Evolutionary conservation across 179 eudicot species (phyloP).

Genomic region (Heliamphora pulchella): DNA sequence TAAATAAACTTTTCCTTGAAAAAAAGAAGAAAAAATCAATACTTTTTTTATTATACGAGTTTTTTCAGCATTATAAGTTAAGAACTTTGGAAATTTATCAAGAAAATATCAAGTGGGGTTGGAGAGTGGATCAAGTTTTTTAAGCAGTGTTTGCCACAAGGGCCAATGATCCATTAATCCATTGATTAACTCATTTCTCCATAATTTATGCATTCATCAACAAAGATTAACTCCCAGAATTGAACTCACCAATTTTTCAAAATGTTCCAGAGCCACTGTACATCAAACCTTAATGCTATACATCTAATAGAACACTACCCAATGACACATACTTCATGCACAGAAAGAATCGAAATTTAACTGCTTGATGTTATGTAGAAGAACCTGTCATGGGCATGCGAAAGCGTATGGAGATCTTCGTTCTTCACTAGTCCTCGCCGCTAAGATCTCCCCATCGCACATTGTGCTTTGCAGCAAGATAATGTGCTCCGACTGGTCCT

Average conservation of each 20-base stretch:
- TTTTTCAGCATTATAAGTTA: no score
- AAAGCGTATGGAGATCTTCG: background rate
- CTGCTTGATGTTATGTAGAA: background rate
- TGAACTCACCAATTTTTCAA: background rate
- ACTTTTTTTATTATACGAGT: no score
- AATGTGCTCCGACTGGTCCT: constrained; percentile 80
- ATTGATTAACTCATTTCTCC: background rate
- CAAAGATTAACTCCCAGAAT: background rate
- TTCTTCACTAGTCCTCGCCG: constrained; percentile 18
- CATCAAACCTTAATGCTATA: background rate
- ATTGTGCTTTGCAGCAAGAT: constrained; percentile 73
- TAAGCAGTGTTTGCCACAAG: background rate
- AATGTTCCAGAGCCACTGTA: background rate
- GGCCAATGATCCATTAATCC: background rate
- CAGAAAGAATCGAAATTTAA: constrained; percentile 2
- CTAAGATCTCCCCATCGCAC: constrained; percentile 59
- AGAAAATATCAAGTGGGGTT: no score
- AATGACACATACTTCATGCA: background rate
- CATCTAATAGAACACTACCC: background rate
- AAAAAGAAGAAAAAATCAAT: no score
- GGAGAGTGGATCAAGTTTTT: no score
- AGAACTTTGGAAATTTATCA: no score
- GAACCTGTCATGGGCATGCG: background rate
- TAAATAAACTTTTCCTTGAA: no score
- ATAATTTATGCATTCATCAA: constrained; percentile 4